These are phyloP conservation scores for Phyllachora maydis DNA, from an alignment of 2,329 filamentous ascomycete species.

Conservation along the genomic window DNA sequence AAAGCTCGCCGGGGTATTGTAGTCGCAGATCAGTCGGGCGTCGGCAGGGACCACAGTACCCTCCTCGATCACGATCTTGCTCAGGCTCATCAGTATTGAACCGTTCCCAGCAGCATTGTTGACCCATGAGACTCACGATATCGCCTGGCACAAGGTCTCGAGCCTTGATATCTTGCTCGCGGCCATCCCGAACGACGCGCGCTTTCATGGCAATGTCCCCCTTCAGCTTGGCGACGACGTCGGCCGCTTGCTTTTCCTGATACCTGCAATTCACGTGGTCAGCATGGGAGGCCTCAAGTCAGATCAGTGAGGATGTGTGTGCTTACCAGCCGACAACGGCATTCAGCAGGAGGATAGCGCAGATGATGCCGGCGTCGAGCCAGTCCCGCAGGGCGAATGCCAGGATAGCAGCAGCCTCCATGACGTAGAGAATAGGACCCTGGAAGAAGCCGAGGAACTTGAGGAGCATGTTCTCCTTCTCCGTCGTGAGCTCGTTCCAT, in stretches of 20 bases:
- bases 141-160: slow-evolving; percentile 59
- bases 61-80: slow-evolving; percentile 54
- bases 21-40: slow-evolving; percentile 52
- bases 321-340: slow-evolving; percentile 46
- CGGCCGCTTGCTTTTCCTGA: slow-evolving; percentile 62
- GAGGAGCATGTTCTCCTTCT: slow-evolving; percentile 57
- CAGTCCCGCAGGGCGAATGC: slow-evolving; percentile 56
- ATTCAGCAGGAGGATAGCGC: slow-evolving; percentile 56
- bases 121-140: slow-evolving; percentile 30
- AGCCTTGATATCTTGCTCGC: slow-evolving; percentile 47
- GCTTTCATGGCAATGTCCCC: slow-evolving; percentile 64
- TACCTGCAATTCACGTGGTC: slow-evolving; percentile 16
- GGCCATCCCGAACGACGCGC: slow-evolving; percentile 44
- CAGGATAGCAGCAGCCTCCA: slow-evolving; percentile 52
- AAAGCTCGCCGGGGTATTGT: slow-evolving; percentile 33
- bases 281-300: neutral
- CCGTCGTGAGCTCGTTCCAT: slow-evolving; percentile 51
- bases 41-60: slow-evolving; percentile 51
- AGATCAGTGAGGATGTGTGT: neutral
- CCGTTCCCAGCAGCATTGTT: neutral
- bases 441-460: slow-evolving; percentile 61
- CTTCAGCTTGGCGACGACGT: slow-evolving; percentile 55
- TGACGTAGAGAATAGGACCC: slow-evolving; percentile 60
- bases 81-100: slow-evolving; percentile 1
- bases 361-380: slow-evolving; percentile 62